Evolutionary conservation across 345 rosid species (phyloP).

Genomic region (Cardiospermum halicacabum): DNA sequence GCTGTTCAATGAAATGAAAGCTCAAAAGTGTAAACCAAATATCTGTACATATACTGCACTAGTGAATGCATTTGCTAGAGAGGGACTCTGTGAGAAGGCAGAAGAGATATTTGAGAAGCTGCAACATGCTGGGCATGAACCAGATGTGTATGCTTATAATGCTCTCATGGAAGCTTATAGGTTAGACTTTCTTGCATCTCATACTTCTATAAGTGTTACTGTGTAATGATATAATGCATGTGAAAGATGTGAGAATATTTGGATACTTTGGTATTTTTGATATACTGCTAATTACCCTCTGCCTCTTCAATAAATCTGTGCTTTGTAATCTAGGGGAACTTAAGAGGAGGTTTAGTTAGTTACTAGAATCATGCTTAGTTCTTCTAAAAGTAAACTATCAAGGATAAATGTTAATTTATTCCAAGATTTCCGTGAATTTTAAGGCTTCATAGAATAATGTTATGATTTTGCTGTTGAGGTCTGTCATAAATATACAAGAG

Average conservation of each 20-base stretch:
- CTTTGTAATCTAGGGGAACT: too few relatives aligned
- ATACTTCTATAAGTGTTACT: too few relatives aligned
- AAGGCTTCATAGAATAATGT: background rate
- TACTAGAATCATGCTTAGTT: too few relatives aligned
- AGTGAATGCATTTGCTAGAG: slow-evolving; percentile 91
- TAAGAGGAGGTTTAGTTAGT: too few relatives aligned
- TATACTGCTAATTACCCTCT: too few relatives aligned
- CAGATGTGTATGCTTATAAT: slow-evolving; percentile 85
- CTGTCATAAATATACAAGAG: background rate
- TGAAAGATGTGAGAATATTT: too few relatives aligned
- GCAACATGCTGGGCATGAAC: slow-evolving; percentile 81
- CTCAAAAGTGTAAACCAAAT: slow-evolving; percentile 70
- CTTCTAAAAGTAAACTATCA: background rate
- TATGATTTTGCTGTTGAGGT: background rate
- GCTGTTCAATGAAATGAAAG: slow-evolving; percentile 77
- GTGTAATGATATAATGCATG: too few relatives aligned
- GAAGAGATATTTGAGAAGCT: slow-evolving; percentile 91
- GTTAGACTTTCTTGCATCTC: slow-evolving; percentile 25
- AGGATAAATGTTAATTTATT: background rate
- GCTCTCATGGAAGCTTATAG: slow-evolving; percentile 95
- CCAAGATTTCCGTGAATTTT: background rate
- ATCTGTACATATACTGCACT: slow-evolving; percentile 86
- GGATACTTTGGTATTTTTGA: too few relatives aligned
- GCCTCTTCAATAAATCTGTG: too few relatives aligned
- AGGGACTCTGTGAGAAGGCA: slow-evolving; percentile 93